Evolutionary conservation across 2,329 filamentous ascomycete genomes (phyloP).

Genomic region (Byssothecium circinans): DNA sequence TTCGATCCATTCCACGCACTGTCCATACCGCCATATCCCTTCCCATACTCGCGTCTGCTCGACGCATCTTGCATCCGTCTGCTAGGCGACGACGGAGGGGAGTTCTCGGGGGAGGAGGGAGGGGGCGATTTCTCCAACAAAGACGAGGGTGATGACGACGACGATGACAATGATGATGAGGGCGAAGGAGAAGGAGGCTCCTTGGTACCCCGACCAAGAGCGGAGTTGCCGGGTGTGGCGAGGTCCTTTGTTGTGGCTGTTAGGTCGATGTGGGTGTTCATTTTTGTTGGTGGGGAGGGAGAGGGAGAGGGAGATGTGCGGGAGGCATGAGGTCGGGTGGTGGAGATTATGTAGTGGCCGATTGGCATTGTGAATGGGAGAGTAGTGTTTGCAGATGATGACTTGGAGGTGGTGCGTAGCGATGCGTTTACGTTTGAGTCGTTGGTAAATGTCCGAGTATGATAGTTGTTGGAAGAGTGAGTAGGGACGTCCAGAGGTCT

Average conservation of each 20-base stretch:
- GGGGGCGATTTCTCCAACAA: too few species aligned
- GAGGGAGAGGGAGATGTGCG: neutral
- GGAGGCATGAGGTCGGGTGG: neutral
- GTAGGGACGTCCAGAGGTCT: too few species aligned
- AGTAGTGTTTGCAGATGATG: too few species aligned
- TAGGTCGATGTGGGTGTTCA: slow-evolving; percentile 2
- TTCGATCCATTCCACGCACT: too few species aligned
- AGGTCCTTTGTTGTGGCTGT: neutral
- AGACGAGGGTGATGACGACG: too few species aligned
- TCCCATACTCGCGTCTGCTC: neutral
- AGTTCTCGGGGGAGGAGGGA: neutral
- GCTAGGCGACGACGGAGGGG: neutral
- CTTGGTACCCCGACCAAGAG: neutral
- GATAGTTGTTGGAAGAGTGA: too few species aligned
- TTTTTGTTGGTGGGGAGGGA: neutral
- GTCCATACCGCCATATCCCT: neutral
- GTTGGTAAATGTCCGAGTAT: too few species aligned
- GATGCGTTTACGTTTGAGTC: too few species aligned
- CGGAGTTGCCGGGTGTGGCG: neutral
- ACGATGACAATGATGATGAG: too few species aligned
- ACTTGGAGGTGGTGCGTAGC: too few species aligned
- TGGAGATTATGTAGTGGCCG: neutral
- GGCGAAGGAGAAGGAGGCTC: neutral
- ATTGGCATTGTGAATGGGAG: neutral
- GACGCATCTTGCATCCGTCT: neutral